Conservation (phyloP, 352 stramenopile species). For the Phytophthora colocasiae region DNA sequence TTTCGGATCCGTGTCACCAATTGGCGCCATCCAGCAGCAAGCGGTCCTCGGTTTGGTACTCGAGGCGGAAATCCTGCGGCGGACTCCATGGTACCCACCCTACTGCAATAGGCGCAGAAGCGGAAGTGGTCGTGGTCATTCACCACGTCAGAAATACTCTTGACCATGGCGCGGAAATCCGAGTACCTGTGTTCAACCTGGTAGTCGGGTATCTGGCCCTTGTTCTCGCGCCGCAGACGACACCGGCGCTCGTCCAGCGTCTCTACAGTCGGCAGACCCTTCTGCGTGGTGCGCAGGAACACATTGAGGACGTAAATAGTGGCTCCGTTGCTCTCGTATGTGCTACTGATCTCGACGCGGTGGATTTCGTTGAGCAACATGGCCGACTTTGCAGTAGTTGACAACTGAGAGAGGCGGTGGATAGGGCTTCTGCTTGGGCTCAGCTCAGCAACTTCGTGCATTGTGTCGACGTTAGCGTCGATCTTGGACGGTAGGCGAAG, state of each 20-base stretch:
- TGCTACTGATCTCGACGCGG: constrained; percentile 46
- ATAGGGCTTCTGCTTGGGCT: constrained; percentile 5
- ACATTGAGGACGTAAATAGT: constrained; percentile 66
- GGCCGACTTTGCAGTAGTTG: constrained; percentile 51
- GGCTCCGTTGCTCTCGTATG: constrained; percentile 43
- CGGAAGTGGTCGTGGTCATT: constrained; percentile 50
- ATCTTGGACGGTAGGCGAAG: constrained; percentile 16
- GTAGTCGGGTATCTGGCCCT: constrained; percentile 45
- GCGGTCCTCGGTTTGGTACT: constrained; percentile 24
- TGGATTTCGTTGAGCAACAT: constrained; percentile 73
- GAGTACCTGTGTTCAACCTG: constrained; percentile 65
- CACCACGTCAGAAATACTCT: constrained; percentile 39
- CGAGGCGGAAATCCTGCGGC: constrained; percentile 58
- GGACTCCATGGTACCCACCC: constrained; percentile 47
- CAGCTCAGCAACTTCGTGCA: constrained; percentile 1
- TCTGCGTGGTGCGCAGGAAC: constrained; percentile 53
- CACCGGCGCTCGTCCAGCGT: constrained; percentile 30
- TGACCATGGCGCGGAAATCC: constrained; percentile 55
- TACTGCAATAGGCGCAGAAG: constrained; percentile 63
- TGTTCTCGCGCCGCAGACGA: constrained; percentile 29
- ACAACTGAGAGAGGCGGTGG: constrained; percentile 52
- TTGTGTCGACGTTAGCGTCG: constrained; percentile 9
- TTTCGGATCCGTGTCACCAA: constrained; percentile 35
- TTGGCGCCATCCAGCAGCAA: constrained; percentile 15
- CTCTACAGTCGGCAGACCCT: constrained; percentile 49